Percentiles rank a stretch among this genome's conserved stretches.
These are phyloP conservation scores for Alternaria consortialis DNA, from an alignment of 2,329 filamentous ascomycete genomes.

Conservation along the genomic window DNA sequence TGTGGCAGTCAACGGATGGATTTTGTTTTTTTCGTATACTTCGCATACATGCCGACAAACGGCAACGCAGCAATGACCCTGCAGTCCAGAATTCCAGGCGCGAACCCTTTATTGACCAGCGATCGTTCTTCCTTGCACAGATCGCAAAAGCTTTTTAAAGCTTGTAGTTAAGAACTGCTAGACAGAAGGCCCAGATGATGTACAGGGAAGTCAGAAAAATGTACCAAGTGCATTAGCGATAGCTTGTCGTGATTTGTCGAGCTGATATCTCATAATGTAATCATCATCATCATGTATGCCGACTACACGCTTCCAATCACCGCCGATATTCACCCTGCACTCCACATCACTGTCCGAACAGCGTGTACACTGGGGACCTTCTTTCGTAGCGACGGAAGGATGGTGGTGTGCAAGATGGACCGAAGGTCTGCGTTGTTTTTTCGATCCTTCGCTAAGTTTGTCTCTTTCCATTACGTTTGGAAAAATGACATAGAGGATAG, in stretches of 20 bases:
- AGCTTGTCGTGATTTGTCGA: neutral
- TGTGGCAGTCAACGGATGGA: neutral
- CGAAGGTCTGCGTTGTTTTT: neutral
- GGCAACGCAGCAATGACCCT: neutral
- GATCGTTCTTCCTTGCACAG: neutral
- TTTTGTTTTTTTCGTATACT: neutral
- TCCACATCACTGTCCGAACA: neutral
- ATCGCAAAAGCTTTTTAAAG: neutral
- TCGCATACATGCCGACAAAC: neutral
- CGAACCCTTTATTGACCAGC: no score
- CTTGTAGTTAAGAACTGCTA: no score
- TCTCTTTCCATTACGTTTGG: neutral
- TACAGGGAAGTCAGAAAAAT: neutral
- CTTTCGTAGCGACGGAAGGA: neutral
- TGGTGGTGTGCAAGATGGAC: neutral
- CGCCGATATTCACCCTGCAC: neutral
- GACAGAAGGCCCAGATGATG: neutral
- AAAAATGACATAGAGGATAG: no score
- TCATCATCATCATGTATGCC: neutral
- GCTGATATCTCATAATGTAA: neutral
- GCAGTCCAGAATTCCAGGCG: neutral
- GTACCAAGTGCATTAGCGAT: neutral
- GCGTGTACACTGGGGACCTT: neutral
- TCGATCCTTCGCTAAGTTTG: neutral
- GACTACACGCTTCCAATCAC: neutral